These are phyloP conservation scores for Lonicera japonica DNA, from an alignment of 129 eudicot species.

Conservation along the genomic window DNA sequence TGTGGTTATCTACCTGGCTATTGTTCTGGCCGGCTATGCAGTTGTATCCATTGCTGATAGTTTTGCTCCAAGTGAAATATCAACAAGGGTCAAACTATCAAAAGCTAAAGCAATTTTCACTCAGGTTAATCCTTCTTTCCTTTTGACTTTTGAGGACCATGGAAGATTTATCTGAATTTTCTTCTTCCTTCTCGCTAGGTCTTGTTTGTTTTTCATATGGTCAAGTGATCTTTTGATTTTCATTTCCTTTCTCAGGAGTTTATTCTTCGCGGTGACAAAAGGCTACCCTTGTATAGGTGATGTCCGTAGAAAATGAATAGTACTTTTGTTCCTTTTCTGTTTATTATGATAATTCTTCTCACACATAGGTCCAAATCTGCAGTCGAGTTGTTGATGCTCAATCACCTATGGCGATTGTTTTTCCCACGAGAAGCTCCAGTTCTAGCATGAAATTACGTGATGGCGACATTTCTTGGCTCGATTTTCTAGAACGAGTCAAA, in stretches of 20 bases:
- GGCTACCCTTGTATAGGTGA: constrained; percentile 78
- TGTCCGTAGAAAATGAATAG: neutral
- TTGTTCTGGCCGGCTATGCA: constrained; percentile 75
- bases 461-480: constrained; percentile 81
- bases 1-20: constrained; percentile 86
- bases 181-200: neutral
- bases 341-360: constrained; percentile 13
- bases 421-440: constrained; percentile 49
- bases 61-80: constrained; percentile 79
- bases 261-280: constrained; percentile 69
- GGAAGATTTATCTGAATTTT: neutral
- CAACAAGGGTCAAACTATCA: constrained; percentile 62
- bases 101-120: constrained; percentile 88
- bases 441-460: constrained; percentile 58
- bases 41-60: constrained; percentile 98
- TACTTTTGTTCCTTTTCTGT: constrained; percentile 1
- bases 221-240: neutral
- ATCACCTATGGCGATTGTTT: constrained; percentile 80
- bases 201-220: neutral
- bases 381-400: constrained; percentile 87
- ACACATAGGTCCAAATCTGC: constrained; percentile 28
- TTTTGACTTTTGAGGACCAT: neutral
- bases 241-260: constrained; percentile 40
- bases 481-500: constrained; percentile 53
- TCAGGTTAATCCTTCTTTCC: constrained; percentile 44